A percentile compares a stretch with the other conserved stretches of the same genome.
These are phyloP conservation scores for Zychaea mexicana DNA, from an alignment of 371 early-diverging fungal species.

Conservation along the genomic window DNA sequence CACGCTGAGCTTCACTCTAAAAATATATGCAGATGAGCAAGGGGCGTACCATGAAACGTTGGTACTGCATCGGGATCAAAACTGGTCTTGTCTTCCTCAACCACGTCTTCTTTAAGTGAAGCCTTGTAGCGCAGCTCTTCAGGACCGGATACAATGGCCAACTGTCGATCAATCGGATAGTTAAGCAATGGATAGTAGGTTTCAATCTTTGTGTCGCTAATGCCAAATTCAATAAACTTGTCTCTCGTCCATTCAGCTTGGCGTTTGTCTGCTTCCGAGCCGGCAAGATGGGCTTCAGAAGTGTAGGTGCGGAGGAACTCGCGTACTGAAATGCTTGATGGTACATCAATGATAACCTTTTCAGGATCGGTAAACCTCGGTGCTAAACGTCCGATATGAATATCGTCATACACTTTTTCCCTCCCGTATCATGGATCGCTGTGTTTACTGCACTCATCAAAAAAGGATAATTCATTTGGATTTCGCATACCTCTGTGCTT, in stretches of 20 bases:
- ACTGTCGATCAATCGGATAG: slow-evolving; percentile 53
- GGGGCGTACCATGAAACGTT: slow-evolving; percentile 62
- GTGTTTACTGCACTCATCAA: too few species aligned
- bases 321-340: slow-evolving; percentile 20
- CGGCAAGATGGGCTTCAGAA: slow-evolving; percentile 55
- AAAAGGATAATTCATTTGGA: too few species aligned
- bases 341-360: slow-evolving; percentile 6
- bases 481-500: background rate
- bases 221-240: slow-evolving; percentile 51
- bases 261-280: slow-evolving; percentile 35
- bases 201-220: slow-evolving; percentile 51
- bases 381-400: background rate
- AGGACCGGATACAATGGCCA: slow-evolving; percentile 57
- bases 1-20: background rate
- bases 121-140: slow-evolving; percentile 51
- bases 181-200: slow-evolving; percentile 64
- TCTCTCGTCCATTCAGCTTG: slow-evolving; percentile 62
- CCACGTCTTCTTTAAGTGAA: slow-evolving; percentile 49
- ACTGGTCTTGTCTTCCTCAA: slow-evolving; percentile 61
- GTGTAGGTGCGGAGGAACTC: slow-evolving; percentile 50
- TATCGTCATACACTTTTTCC: background rate
- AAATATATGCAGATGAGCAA: background rate
- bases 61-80: slow-evolving; percentile 52
- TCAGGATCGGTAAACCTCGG: slow-evolving; percentile 1
- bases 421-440: too few species aligned